Conservation (phyloP, 768 basidiomycete genomes). For the Kwoniella bestiolae region DNA sequence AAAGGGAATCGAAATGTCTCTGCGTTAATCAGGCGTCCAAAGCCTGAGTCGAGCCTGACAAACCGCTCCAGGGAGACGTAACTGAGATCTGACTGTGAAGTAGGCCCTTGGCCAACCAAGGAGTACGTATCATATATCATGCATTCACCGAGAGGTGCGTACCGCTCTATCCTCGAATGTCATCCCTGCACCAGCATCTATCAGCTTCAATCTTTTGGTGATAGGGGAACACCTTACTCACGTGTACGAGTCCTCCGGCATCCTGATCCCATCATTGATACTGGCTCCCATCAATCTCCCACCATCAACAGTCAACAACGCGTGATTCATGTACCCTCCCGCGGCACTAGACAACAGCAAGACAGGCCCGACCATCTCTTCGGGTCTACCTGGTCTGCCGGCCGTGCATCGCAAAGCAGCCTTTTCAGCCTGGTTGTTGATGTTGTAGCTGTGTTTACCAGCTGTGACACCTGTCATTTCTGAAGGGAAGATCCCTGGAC, state of each 20-base stretch:
- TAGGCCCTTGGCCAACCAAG: no score
- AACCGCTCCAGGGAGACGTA: neutral
- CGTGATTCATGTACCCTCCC: conserved; percentile 45
- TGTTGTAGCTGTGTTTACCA: neutral
- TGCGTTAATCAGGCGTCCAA: neutral
- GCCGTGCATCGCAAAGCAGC: neutral
- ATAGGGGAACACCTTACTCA: neutral
- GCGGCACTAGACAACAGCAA: conserved; percentile 32
- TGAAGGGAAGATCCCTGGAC: conserved; percentile 34
- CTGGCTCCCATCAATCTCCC: conserved; percentile 31
- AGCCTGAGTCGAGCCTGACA: neutral
- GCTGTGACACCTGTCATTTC: conserved; percentile 30
- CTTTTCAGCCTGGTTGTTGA: neutral
- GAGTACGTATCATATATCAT: no score
- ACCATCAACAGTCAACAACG: conserved; percentile 29
- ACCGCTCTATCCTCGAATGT: neutral
- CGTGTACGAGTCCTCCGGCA: conserved; percentile 23
- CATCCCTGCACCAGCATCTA: neutral
- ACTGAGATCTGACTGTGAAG: neutral
- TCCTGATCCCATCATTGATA: conserved; percentile 28
- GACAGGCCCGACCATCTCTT: conserved; percentile 47
- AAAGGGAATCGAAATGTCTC: neutral
- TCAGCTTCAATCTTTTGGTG: neutral
- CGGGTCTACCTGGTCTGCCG: conserved; percentile 32
- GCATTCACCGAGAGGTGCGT: no score